Conservation (phyloP, 176 grass and related monocot species). For the Secale cereale region DNA sequence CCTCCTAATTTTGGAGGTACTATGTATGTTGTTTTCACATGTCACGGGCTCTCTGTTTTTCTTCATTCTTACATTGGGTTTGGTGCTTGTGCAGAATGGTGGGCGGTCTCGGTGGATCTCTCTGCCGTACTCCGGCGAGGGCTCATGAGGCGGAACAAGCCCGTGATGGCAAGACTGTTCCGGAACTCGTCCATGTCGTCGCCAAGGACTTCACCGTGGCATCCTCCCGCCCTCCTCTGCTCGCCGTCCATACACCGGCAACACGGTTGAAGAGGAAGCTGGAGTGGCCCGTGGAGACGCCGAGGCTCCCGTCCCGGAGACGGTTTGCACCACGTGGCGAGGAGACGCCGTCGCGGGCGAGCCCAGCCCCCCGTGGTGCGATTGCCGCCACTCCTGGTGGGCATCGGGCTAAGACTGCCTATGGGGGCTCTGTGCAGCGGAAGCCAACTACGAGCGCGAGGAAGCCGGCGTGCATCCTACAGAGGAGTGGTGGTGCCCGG, state of each 20-base stretch:
- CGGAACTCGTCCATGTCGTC: not conserved
- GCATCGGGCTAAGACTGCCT: constrained; percentile 25
- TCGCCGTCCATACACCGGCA: constrained; percentile 26
- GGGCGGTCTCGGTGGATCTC: constrained; percentile 30
- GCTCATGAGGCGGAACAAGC: constrained; percentile 31
- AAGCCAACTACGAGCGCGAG: constrained; percentile 61
- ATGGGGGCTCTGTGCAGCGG: constrained; percentile 60
- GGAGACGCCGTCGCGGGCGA: constrained; percentile 31
- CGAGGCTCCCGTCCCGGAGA: constrained; percentile 40
- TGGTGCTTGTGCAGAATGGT: constrained; percentile 38
- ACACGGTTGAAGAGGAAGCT: constrained; percentile 49
- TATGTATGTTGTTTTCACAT: not conserved
- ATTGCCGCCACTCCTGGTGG: constrained; percentile 35
- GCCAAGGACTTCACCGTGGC: not conserved
- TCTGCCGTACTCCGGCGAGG: constrained; percentile 28
- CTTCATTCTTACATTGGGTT: not conserved
- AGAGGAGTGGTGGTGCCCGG: constrained; percentile 28
- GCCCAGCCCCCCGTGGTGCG: not conserved
- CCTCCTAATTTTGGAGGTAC: not conserved
- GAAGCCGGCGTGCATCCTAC: constrained; percentile 39
- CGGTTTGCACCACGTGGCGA: constrained; percentile 38
- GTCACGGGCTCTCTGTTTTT: not conserved
- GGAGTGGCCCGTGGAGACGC: constrained; percentile 43
- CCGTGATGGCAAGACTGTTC: constrained; percentile 30
- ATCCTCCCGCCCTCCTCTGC: constrained; percentile 8